Percentiles rank a stretch among this genome's conserved stretches.
phyloP scores from a whole-genome alignment of 2,329 filamentous ascomycete genomes.

The Apiospora kogelbergensis region DNA sequence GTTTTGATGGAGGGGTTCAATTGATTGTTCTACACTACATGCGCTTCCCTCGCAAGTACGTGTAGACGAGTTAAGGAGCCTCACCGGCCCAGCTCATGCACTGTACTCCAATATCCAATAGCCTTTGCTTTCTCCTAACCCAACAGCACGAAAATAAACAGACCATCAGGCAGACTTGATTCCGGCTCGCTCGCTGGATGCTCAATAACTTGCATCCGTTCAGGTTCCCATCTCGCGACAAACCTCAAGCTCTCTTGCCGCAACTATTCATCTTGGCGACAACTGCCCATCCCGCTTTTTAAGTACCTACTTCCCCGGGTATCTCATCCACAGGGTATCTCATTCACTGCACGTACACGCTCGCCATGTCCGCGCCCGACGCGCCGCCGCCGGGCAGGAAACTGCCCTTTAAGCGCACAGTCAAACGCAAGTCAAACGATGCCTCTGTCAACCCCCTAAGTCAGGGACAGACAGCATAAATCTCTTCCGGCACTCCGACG shows the following conservation, averaged over 20 bases:
- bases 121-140: background rate
- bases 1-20: background rate
- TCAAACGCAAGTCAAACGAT: slow-evolving; percentile 34
- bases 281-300: background rate
- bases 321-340: background rate
- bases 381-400: slow-evolving; percentile 33
- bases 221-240: background rate
- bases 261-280: background rate
- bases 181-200: background rate
- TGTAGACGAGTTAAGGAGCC: background rate
- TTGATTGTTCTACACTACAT: background rate
- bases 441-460: slow-evolving; percentile 16
- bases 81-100: background rate
- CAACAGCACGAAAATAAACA: background rate
- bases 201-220: background rate
- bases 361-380: slow-evolving; percentile 63
- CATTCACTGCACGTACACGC: slow-evolving; percentile 47
- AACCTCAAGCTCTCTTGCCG: background rate
- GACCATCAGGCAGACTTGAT: background rate
- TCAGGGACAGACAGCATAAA: slow-evolving; percentile 37
- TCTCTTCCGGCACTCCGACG: slow-evolving; percentile 51
- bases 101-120: background rate
- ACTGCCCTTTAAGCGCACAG: slow-evolving; percentile 52
- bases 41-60: background rate
- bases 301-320: background rate